Conservation (phyloP, 371 early-diverging fungal species). For the Saksenaea vasiformis region DNA sequence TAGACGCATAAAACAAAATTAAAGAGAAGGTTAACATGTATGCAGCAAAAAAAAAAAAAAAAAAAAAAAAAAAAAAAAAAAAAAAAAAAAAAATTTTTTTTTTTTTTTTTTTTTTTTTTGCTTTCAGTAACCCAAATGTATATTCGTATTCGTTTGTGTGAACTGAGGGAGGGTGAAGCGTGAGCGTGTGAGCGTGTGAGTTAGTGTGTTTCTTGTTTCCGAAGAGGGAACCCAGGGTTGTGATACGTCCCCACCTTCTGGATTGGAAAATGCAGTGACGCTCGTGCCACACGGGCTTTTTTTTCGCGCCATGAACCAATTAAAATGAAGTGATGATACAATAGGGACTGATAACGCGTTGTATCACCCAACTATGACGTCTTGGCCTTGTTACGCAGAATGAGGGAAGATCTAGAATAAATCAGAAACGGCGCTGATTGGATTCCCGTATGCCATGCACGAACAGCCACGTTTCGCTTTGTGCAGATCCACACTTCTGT, state of each 20-base stretch:
- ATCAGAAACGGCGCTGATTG: background rate
- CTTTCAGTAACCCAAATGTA: no score
- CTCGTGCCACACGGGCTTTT: background rate
- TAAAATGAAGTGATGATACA: background rate
- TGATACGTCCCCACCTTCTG: background rate
- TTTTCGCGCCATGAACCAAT: background rate
- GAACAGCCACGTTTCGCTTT: background rate
- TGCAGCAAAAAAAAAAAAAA: background rate
- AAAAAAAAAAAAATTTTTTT: background rate
- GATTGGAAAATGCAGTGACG: background rate
- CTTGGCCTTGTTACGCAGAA: background rate
- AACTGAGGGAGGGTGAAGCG: background rate
- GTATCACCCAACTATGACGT: background rate
- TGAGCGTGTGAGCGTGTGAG: background rate
- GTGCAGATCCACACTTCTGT: background rate
- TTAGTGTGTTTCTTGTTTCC: background rate
- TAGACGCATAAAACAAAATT: no score
- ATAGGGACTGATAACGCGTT: background rate
- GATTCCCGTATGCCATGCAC: background rate
- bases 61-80: background rate
- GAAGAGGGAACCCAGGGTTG: background rate
- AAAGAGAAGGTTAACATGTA: no score
- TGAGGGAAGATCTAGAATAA: slow-evolving; percentile 3
- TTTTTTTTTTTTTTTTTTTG: no score
- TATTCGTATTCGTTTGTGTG: no score